A percentile compares a stretch with the other conserved stretches of the same genome.
Evolutionary conservation across 2,329 filamentous ascomycete species (phyloP).

Genomic region (Fusarium sublunatum): DNA sequence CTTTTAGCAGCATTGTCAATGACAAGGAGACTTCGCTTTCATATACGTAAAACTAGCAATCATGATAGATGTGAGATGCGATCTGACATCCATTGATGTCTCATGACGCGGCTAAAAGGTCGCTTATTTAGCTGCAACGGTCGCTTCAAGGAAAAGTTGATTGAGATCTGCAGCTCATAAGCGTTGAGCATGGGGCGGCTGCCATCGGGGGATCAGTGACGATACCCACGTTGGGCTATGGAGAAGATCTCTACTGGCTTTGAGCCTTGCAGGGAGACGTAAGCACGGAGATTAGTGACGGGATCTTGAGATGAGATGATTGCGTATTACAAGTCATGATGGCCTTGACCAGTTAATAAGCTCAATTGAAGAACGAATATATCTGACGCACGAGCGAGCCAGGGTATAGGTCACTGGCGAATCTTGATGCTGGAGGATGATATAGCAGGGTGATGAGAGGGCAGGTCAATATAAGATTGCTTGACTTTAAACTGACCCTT

Average conservation of each 20-base stretch:
- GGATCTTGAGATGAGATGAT: slow-evolving; percentile 12
- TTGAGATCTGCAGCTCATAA: slow-evolving; percentile 40
- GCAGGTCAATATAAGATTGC: slow-evolving; percentile 1
- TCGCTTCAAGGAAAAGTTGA: slow-evolving; percentile 30
- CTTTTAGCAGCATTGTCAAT: slow-evolving; percentile 36
- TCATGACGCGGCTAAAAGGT: slow-evolving; percentile 16
- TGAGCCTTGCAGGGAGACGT: slow-evolving; percentile 4
- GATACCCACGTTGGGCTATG: slow-evolving; percentile 2
- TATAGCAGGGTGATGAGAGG: slow-evolving; percentile 2
- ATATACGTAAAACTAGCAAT: not conserved
- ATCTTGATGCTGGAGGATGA: not conserved
- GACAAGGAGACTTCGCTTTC: slow-evolving; percentile 19
- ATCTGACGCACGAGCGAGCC: slow-evolving; percentile 17
- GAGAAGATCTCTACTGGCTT: slow-evolving; percentile 23
- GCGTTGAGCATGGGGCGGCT: slow-evolving; percentile 6
- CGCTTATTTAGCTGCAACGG: slow-evolving; percentile 18
- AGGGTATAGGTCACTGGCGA: slow-evolving; percentile 5
- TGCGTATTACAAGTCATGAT: slow-evolving; percentile 10
- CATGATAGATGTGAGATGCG: slow-evolving; percentile 4
- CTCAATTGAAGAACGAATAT: slow-evolving; percentile 4
- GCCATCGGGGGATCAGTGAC: slow-evolving; percentile 9
- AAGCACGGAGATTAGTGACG: slow-evolving; percentile 37
- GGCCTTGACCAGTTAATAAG: slow-evolving; percentile 1
- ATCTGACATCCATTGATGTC: slow-evolving; percentile 15
- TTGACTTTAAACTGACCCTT: not conserved